Evolutionary conservation across 257 asterid genomes (phyloP), one percentile per base, ranked within the genome.

Genomic region (Solanum lycopersicoides): DNA sequence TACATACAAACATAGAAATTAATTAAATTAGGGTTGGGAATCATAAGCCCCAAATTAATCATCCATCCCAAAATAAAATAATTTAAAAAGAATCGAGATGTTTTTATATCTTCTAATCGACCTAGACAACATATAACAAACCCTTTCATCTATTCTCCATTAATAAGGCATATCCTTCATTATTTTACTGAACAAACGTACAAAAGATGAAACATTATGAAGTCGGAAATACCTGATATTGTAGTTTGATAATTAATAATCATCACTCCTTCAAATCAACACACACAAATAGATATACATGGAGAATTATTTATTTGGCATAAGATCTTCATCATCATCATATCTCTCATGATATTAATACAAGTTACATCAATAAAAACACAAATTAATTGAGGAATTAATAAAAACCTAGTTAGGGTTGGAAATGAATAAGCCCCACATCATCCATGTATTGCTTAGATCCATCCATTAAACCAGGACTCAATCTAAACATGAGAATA

Each of bases 401-500:
- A 3, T 20, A 20, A 72, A 73, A 35, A 9, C n/a, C 44, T 71
- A 73, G 15, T 14, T 73, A 73, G 87, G 87, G 39, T 72, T 86
- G 83, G 32, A 68, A 25, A 85, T 68, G 34, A 72, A 65, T 63
- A 37, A 87, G 37, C 15, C 86, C 88, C 86, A 85, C 56, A 39
- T 87, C 90, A 25, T 83, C 85, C 79, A 90, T 86, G 72, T 86
- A 88, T 50, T 71, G 16, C 18, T 85, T 88, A 16, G 91, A 71
- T 60, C 85, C 88, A 87, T 87, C 89, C 86, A 85, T 53, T 45
- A 91, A 60, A 20, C 87, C 89, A 2, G 91, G 91, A 39, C 92
- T 91, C 85, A 91, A 73, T 84, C 92, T 89, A 86, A 89, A 91
- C 92, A 91, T 91, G 86, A 91, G 90, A 32, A 89, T 86, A 30